Percentiles rank a stretch among this genome's conserved stretches.
Evolutionary conservation across 129 eudicot species (phyloP).

Genomic region (Scalesia atractyloides): DNA sequence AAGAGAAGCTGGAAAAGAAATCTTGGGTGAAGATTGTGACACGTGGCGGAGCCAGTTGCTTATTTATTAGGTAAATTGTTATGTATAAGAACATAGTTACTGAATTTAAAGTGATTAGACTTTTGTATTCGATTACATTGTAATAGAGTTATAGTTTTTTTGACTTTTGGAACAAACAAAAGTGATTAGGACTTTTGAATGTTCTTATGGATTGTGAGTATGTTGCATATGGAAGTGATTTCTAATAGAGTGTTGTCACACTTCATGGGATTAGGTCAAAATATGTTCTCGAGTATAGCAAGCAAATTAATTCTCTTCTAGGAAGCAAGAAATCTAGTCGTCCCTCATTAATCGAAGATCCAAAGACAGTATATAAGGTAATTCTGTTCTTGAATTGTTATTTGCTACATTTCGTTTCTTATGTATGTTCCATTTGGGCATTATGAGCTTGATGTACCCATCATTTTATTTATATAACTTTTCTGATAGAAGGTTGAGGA

Average conservation of each 20-base stretch:
- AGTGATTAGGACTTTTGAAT: not conserved
- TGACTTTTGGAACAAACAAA: not conserved
- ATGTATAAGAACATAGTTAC: not conserved
- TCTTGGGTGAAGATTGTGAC: no score
- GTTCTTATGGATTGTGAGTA: not conserved
- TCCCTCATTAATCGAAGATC: constrained; percentile 62
- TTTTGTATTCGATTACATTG: not conserved
- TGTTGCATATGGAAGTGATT: constrained; percentile 18
- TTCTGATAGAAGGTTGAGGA: constrained; percentile 55
- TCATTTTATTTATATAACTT: constrained; percentile 6
- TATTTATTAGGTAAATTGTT: not conserved
- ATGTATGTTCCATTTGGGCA: constrained; percentile 7
- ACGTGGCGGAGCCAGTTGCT: no score
- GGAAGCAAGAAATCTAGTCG: constrained; percentile 47
- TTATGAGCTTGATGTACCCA: constrained; percentile 1
- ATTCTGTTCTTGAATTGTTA: not conserved
- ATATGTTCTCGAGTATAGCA: constrained; percentile 75
- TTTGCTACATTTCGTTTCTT: constrained; percentile 17
- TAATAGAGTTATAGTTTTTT: not conserved
- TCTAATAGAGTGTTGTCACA: constrained; percentile 11
- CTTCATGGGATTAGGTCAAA: constrained; percentile 54
- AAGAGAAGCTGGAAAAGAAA: no score
- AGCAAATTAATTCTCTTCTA: constrained; percentile 76
- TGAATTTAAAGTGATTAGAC: not conserved
- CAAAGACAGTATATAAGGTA: constrained; percentile 68